Evolutionary conservation across 108 stramenopile species (phyloP), one percentile per base, ranked within the genome.

Genomic region (Cyclotella atomus): DNA sequence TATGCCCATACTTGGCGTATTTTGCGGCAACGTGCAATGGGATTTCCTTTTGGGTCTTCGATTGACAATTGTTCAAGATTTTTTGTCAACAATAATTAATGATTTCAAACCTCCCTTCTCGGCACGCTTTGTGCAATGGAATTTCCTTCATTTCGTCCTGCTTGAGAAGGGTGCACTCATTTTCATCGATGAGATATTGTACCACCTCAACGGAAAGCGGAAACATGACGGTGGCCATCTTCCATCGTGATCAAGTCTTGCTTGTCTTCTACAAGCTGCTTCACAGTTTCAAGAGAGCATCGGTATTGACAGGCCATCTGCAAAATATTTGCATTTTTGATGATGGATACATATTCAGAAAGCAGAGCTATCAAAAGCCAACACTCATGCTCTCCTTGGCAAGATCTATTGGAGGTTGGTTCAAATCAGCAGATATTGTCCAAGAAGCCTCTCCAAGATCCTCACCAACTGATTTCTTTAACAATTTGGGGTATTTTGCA

Each of bases 121-220:
- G 60, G 24, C 35, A 43, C 19, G 60, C 60, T 30, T 62, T 38
- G 60, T 62, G 60, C 23, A 62, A 43, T 25, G 60, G 35, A 1
- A 62, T 1, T 30, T 62, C 60, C 60, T 23, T 25, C n/a, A 20
- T 23, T 0, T 38, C 20, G 23, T 62, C 60, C 2, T 30, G 36
- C 20, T 30, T 44, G 14, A 30, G 9, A 25, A 62, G 60, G 16
- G 60, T 21, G 20, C 36, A 43, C 20, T 38, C 60, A 62, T 62
- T n/a, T n/a, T 57, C 30, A 1, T 29, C 29, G 14, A 57, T 30
- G 14, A 57, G 14, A 32, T 30, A 57, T 19, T 57, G 29, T 15
- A 57, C 30, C 1, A 57, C 29, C n/a, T 57, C 56, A 12, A 57
- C 10, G 0, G 56, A 32, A n/a, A n/a, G n/a, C n/a, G n/a, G n/a